Evolutionary conservation across 495 filamentous ascomycete species (phyloP), one percentile per base, ranked within the genome.

Genomic region (Parachaetomium inaequale): DNA sequence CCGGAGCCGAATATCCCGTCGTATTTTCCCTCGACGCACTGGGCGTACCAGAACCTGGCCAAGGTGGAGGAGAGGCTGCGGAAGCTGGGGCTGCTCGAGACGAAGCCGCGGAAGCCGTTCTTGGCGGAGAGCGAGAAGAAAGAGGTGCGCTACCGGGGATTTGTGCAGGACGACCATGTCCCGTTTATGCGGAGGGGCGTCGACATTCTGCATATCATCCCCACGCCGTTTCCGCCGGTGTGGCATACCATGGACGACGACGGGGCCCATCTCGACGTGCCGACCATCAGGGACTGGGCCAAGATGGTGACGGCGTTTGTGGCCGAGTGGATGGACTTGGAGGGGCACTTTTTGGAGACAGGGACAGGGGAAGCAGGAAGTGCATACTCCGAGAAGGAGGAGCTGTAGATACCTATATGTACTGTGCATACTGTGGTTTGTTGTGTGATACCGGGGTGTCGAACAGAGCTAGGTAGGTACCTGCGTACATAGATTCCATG

Each of bases 251-350:
- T 88, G 70, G 75, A 87, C 0, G 94, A 98, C 72, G 89, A 97
- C 68, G 94, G 83, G 1, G 87, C 86, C 59, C 91, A 98, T 78
- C 70, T 98, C 51, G 92, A 98, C 75, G 74, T 88, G 66, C 80
- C 85, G 14, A 96, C 91, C 0, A 86, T 93, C 34, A 83, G 90
- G 70, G 94, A 98, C 70, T 98, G 94, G 94, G 83, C 87, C 51
- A 82, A 81, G 64, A 84, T 98, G 19, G 72, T 90, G 31, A 87
- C 88, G 7, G 92, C 86, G 4, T 98, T 98, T 81, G 84, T 88
- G 45, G 89, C 87, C 0, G 94, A 96, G 74, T 98, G 92, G 91
- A 85, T 98, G 86, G 94, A 95, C 59, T 69, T 96, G 63, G 92
- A 94, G 61, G 88, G 86, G 3, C 86, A 82, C 53, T 76, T 93